phyloP scores from a whole-genome alignment of 2,329 filamentous ascomycete species.

The Pseudogymnoascus sp. region DNA sequence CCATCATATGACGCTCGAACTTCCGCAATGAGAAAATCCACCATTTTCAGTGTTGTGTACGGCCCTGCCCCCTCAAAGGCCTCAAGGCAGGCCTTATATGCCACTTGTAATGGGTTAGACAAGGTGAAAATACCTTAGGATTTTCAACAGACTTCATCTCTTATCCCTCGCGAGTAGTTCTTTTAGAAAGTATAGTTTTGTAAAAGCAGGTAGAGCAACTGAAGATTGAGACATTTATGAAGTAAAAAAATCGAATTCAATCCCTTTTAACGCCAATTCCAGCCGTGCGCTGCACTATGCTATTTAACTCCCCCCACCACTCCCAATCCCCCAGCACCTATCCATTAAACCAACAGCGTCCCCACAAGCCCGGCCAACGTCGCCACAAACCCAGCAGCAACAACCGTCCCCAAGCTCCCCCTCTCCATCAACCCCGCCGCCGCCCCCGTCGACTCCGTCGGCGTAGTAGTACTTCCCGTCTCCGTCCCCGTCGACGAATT shows the following conservation, averaged over 20 bases:
- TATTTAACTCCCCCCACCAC: not conserved
- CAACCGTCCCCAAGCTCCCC: not conserved
- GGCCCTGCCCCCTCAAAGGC: too few species aligned
- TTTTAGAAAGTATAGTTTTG: too few species aligned
- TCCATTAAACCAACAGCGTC: not conserved
- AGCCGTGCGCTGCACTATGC: constrained; percentile 3
- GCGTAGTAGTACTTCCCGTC: not conserved
- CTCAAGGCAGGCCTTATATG: too few species aligned
- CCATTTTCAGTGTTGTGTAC: too few species aligned
- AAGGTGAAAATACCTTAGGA: too few species aligned
- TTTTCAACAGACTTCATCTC: too few species aligned
- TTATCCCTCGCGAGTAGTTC: too few species aligned
- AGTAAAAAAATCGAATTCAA: not conserved
- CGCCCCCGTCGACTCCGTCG: not conserved
- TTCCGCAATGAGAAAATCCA: too few species aligned
- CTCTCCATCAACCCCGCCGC: not conserved
- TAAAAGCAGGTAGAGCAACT: too few species aligned
- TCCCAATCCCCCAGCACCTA: not conserved
- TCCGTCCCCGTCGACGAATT: not conserved
- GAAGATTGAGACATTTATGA: too few species aligned
- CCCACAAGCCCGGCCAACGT: not conserved
- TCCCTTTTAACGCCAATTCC: not conserved
- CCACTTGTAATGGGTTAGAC: too few species aligned
- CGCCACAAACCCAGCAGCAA: not conserved
- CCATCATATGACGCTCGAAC: too few species aligned